Evolutionary conservation across 1,139 yeast species (phyloP).

Genomic region (Yamadazyma taylorii): DNA sequence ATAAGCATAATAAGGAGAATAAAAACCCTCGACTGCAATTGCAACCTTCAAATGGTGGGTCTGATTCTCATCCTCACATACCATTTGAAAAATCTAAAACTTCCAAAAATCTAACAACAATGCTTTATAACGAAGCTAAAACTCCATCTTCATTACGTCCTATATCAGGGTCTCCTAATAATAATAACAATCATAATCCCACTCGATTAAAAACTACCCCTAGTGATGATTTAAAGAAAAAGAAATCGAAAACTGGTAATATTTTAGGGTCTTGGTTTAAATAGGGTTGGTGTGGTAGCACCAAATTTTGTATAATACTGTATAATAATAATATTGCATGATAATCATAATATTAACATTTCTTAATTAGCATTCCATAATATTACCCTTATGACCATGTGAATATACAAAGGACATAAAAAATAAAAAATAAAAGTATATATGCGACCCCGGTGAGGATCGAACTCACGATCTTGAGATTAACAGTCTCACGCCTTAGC

Average conservation of each 20-base stretch:
- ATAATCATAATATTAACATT: too few species aligned
- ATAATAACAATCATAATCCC: background rate
- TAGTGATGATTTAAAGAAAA: background rate
- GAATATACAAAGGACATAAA: background rate
- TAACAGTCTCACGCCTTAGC: constrained; percentile 60
- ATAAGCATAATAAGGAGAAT: constrained; percentile 4
- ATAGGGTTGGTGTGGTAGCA: too few species aligned
- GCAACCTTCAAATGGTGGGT: background rate
- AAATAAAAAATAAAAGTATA: constrained; percentile 11
- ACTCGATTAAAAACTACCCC: background rate
- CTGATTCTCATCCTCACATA: too few species aligned
- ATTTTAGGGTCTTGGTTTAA: constrained; percentile 5
- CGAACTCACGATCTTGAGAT: constrained; percentile 48
- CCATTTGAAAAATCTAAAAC: constrained; percentile 12
- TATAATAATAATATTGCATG: background rate
- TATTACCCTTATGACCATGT: background rate
- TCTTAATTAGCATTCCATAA: too few species aligned
- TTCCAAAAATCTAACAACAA: constrained; percentile 9
- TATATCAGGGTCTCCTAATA: background rate
- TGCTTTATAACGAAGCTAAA: constrained; percentile 9
- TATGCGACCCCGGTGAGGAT: constrained; percentile 46
- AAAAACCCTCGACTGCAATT: background rate
- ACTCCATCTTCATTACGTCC: background rate
- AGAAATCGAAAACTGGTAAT: constrained; percentile 2
- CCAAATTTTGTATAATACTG: background rate